These are phyloP conservation scores for Eucommia ulmoides DNA, from an alignment of 257 asterid species.

Conservation along the genomic window DNA sequence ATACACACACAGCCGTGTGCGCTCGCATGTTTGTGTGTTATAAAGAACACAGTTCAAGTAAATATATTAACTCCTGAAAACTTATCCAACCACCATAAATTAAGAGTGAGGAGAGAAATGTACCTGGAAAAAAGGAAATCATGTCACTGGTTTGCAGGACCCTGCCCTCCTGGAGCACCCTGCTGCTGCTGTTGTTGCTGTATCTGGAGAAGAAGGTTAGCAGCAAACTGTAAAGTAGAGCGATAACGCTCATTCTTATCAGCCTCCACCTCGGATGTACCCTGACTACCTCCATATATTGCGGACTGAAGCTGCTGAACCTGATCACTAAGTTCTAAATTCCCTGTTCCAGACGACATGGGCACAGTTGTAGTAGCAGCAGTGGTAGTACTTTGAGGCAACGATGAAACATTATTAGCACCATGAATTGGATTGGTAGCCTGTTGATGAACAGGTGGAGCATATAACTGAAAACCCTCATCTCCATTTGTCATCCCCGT, in stretches of 20 bases:
- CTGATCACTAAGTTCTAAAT: slow-evolving; percentile 25
- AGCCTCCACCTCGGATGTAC: slow-evolving; percentile 57
- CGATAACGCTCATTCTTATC: slow-evolving; percentile 86
- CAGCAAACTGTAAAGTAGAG: slow-evolving; percentile 81
- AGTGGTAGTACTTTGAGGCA: slow-evolving; percentile 36
- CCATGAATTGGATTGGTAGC: slow-evolving; percentile 30
- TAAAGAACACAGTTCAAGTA: too few species aligned
- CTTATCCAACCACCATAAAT: too few species aligned
- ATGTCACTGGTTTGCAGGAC: slow-evolving; percentile 50
- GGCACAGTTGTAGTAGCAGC: slow-evolving; percentile 23
- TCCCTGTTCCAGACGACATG: slow-evolving; percentile 23
- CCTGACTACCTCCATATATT: slow-evolving; percentile 43
- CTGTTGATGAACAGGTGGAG: slow-evolving; percentile 42
- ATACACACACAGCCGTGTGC: too few species aligned
- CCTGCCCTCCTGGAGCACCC: slow-evolving; percentile 53
- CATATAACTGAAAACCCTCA: slow-evolving; percentile 40
- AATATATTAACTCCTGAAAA: too few species aligned
- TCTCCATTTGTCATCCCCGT: slow-evolving; percentile 34
- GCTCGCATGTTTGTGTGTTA: too few species aligned
- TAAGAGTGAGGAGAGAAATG: neutral
- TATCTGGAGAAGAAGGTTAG: slow-evolving; percentile 69
- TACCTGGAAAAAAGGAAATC: slow-evolving; percentile 50
- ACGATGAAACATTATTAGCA: slow-evolving; percentile 32
- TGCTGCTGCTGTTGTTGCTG: slow-evolving; percentile 43
- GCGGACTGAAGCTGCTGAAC: slow-evolving; percentile 45